Conservation (phyloP, 441 rosid genomes). For the Euphorbia corollata region DNA sequence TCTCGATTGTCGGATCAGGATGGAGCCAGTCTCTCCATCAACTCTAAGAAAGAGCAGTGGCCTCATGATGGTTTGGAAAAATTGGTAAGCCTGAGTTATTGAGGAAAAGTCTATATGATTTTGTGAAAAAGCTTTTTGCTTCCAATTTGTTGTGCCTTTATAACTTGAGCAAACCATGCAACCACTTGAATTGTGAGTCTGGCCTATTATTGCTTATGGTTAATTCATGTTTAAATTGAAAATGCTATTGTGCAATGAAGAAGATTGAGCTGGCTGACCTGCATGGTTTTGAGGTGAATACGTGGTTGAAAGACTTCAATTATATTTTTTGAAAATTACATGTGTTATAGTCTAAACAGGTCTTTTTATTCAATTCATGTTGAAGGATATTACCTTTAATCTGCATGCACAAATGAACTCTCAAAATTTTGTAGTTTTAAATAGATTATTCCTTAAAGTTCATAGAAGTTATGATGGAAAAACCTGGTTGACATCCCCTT, state of each 20-base stretch:
- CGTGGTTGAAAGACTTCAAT: not conserved
- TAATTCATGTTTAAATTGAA: not conserved
- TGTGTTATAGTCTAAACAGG: no score
- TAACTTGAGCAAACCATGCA: not conserved
- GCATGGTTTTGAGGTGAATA: not conserved
- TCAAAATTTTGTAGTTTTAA: not conserved
- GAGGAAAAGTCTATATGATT: not conserved
- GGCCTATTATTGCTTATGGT: not conserved
- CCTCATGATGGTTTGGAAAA: constrained; percentile 53
- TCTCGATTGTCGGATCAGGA: constrained; percentile 60
- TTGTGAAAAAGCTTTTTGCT: not conserved
- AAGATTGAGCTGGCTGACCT: not conserved
- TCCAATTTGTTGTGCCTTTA: not conserved
- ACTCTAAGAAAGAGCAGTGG: constrained; percentile 49
- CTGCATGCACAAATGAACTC: not conserved
- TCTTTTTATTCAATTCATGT: not conserved
- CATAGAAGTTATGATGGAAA: not conserved
- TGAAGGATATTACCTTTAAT: not conserved
- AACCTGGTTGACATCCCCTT: not conserved
- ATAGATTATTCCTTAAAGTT: not conserved
- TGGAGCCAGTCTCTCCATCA: constrained; percentile 34
- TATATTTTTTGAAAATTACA: not conserved
- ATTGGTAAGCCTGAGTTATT: constrained; percentile 44
- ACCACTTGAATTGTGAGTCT: not conserved
- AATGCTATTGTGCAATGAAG: not conserved